Percentiles rank a stretch among this genome's conserved stretches.
Conservation (phyloP, 805 yeast species). For the Jamesozyma spencerorum region DNA sequence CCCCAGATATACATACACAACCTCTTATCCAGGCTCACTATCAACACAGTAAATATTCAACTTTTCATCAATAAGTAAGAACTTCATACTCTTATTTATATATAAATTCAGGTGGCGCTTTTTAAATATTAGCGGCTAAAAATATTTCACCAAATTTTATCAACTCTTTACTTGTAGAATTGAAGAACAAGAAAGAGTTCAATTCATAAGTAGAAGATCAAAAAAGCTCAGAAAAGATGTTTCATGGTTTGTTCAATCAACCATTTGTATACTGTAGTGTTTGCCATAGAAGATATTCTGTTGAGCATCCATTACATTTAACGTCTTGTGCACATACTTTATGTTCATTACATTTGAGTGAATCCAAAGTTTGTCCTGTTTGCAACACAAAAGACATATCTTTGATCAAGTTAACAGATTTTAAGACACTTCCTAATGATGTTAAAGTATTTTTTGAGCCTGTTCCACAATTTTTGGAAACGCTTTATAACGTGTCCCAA, state of each 20-base stretch:
- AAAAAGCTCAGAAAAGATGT: slow-evolving; percentile 4
- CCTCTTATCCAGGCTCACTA: no score
- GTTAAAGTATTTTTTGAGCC: slow-evolving; percentile 23
- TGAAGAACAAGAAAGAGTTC: no score
- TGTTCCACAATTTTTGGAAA: slow-evolving; percentile 18
- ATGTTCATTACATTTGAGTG: slow-evolving; percentile 25
- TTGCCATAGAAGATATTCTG: slow-evolving; percentile 23
- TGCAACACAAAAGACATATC: slow-evolving; percentile 18
- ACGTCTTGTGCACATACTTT: slow-evolving; percentile 35
- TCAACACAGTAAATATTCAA: no score
- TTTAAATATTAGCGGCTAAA: no score
- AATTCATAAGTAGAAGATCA: not conserved
- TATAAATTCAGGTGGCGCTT: no score
- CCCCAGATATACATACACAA: no score
- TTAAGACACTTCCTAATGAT: slow-evolving; percentile 17
- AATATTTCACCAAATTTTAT: no score
- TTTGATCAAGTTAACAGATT: slow-evolving; percentile 13
- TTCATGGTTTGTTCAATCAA: slow-evolving; percentile 19
- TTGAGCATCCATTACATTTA: slow-evolving; percentile 21
- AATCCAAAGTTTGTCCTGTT: slow-evolving; percentile 11
- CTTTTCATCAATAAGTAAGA: no score
- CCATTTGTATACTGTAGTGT: slow-evolving; percentile 29
- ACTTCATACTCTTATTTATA: no score
- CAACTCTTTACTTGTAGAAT: no score
- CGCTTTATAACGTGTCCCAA: slow-evolving; percentile 21